Conservation (phyloP, 768 basidiomycete genomes). For the Russula compacta region DNA sequence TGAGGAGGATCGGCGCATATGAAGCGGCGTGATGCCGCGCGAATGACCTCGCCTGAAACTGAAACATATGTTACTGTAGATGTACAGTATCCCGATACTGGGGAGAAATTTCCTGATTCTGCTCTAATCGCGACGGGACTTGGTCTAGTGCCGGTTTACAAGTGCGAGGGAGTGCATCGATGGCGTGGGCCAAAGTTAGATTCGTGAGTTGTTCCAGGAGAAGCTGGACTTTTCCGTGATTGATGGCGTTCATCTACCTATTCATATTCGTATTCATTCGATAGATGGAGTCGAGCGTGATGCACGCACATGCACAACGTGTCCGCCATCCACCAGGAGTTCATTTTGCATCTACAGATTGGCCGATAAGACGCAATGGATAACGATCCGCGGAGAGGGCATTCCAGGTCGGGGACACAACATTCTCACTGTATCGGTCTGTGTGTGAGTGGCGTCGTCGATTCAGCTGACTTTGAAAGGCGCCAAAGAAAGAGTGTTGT, state of each 20-base stretch:
- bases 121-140: background rate
- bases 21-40: conserved; percentile 2
- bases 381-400: conserved; percentile 5
- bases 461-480: conserved; percentile 1
- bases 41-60: background rate
- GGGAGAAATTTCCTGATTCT: background rate
- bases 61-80: background rate
- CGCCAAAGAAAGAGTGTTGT: background rate
- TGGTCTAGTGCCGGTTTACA: background rate
- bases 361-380: conserved; percentile 11
- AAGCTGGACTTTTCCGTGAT: background rate
- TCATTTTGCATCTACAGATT: conserved; percentile 14
- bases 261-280: background rate
- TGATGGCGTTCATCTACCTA: background rate
- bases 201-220: background rate
- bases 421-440: background rate
- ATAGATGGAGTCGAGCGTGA: background rate
- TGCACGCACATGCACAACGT: conserved; percentile 4
- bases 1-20: conserved; percentile 7
- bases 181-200: background rate
- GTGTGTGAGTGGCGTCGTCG: too few species aligned
- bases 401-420: background rate
- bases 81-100: too few species aligned
- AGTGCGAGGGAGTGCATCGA: background rate
- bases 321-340: conserved; percentile 7